phyloP scores from a whole-genome alignment of 2,329 filamentous ascomycete species.

The Cytospora piceicola region DNA sequence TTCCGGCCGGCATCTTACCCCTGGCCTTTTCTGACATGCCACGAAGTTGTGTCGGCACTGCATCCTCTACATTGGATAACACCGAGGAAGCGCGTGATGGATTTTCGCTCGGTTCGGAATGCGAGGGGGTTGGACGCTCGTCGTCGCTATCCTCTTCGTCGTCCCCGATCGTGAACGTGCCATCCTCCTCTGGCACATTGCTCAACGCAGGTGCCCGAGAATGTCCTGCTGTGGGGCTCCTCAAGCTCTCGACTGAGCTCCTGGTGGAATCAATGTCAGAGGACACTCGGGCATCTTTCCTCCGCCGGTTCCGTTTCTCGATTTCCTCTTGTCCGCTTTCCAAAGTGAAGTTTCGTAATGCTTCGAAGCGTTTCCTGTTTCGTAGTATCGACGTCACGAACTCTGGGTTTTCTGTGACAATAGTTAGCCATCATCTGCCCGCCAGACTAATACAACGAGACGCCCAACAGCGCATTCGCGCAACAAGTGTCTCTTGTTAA shows the following conservation, averaged over 20 bases:
- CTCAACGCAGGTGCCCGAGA: constrained; percentile 61
- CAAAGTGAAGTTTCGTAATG: constrained; percentile 82
- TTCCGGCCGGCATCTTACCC: constrained; percentile 89
- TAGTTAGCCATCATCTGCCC: constrained; percentile 34
- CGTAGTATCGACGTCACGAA: constrained; percentile 80
- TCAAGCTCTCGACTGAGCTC: constrained; percentile 69
- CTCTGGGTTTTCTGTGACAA: constrained; percentile 71
- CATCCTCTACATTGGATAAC: constrained; percentile 70
- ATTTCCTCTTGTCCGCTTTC: constrained; percentile 93
- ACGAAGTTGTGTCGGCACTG: constrained; percentile 78
- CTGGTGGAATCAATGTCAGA: constrained; percentile 55
- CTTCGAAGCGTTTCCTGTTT: constrained; percentile 82
- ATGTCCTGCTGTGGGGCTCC: constrained; percentile 62
- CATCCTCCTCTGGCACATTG: constrained; percentile 77
- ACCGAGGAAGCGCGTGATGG: constrained; percentile 70
- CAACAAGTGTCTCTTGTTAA: not conserved
- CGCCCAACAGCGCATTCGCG: not conserved
- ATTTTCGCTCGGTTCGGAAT: constrained; percentile 66
- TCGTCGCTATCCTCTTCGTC: constrained; percentile 65
- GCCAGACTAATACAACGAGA: not conserved
- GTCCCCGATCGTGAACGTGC: constrained; percentile 87
- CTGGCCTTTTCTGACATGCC: constrained; percentile 98
- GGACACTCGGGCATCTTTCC: constrained; percentile 63
- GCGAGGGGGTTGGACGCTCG: constrained; percentile 60
- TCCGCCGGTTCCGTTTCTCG: constrained; percentile 73